Evolutionary conservation across 768 basidiomycete genomes (phyloP).

Genomic region (Rhodotorula babjevae): DNA sequence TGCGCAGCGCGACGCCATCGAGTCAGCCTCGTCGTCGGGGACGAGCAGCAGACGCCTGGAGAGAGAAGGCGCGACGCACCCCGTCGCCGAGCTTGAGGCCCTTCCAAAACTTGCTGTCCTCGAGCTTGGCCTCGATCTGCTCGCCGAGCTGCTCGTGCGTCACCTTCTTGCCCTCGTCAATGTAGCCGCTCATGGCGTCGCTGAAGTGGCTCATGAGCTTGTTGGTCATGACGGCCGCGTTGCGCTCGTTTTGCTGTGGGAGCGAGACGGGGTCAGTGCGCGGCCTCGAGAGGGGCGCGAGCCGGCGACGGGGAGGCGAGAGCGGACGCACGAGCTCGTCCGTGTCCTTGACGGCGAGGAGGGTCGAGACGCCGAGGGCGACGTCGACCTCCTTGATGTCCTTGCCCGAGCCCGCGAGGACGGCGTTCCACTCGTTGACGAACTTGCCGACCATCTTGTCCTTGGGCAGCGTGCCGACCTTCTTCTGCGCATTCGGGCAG

Average conservation of each 20-base stretch:
- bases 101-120: conserved; percentile 91
- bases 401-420: conserved; percentile 33
- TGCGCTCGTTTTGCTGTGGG: conserved; percentile 69
- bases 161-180: conserved; percentile 86
- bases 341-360: conserved; percentile 82
- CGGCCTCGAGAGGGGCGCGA: too few species aligned
- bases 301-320: background rate
- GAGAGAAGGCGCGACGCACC: conserved; percentile 52
- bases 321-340: conserved; percentile 67
- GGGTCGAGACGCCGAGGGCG: conserved; percentile 64
- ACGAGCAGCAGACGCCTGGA: background rate
- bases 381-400: conserved; percentile 75
- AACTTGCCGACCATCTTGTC: conserved; percentile 82
- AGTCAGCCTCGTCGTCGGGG: background rate
- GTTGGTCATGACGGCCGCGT: conserved; percentile 71
- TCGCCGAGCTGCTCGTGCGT: conserved; percentile 79
- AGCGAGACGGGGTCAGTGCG: background rate
- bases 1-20: conserved; percentile 45
- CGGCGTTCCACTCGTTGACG: conserved; percentile 70
- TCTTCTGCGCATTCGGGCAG: conserved; percentile 52
- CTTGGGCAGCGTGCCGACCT: conserved; percentile 72
- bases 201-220: conserved; percentile 80
- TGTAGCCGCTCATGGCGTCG: conserved; percentile 77
- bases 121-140: conserved; percentile 80
- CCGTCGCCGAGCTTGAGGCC: conserved; percentile 63